A percentile compares a stretch with the other conserved stretches of the same genome.
Evolutionary conservation across 495 filamentous ascomycete genomes (phyloP).

Genomic region (Podospora anserina): DNA sequence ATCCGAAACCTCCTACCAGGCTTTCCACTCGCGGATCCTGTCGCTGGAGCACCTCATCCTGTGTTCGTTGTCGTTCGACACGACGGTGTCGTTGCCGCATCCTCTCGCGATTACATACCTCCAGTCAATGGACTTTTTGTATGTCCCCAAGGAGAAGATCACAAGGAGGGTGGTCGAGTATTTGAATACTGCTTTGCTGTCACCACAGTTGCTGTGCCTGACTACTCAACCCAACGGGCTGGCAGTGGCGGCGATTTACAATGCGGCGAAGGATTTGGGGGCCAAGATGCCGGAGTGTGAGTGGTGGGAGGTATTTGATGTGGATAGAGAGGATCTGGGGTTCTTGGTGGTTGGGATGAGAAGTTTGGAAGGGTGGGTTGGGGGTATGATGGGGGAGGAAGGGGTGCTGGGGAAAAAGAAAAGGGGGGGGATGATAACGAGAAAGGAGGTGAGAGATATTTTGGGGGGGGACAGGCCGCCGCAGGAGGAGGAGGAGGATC

Average conservation of each 20-base stretch:
- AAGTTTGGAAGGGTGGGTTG: conserved; percentile 72
- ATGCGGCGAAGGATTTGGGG: conserved; percentile 73
- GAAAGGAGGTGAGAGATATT: conserved; percentile 27
- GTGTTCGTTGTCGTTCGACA: conserved; percentile 72
- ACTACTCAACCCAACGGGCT: conserved; percentile 86
- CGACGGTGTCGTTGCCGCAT: conserved; percentile 79
- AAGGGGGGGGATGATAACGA: conserved; percentile 39
- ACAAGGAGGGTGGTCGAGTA: conserved; percentile 65
- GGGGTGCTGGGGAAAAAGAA: conserved; percentile 20
- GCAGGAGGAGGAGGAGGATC: conserved; percentile 43
- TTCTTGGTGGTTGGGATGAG: conserved; percentile 86
- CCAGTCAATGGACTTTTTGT: conserved; percentile 70
- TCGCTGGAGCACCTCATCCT: conserved; percentile 71
- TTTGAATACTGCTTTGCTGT: conserved; percentile 78
- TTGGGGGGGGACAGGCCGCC: conserved; percentile 26
- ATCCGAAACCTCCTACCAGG: conserved; percentile 66
- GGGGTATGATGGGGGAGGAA: conserved; percentile 40
- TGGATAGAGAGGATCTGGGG: conserved; percentile 91
- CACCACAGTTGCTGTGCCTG: conserved; percentile 83
- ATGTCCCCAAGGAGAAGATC: conserved; percentile 40
- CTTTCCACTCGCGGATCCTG: conserved; percentile 60
- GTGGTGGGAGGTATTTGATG: conserved; percentile 99
- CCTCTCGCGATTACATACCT: conserved; percentile 89
- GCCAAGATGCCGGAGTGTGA: conserved; percentile 73
- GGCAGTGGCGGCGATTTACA: conserved; percentile 85